Conservation (phyloP, 1,139 yeast genomes). For the Yamadazyma atmosphaerica region DNA sequence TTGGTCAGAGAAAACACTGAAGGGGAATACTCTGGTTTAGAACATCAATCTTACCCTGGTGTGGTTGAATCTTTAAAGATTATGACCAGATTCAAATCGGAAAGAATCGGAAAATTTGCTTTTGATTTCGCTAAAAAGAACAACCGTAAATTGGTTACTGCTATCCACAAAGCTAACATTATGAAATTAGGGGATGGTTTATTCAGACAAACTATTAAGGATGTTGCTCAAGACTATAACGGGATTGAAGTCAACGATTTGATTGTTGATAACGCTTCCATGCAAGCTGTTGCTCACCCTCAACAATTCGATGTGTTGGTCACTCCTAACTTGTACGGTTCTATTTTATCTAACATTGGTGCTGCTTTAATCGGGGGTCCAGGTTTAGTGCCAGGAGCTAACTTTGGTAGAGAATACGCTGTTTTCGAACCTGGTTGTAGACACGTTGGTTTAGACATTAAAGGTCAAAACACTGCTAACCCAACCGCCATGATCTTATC, state of each 20-base stretch:
- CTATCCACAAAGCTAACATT: conserved; percentile 98
- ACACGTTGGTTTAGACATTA: conserved; percentile 96
- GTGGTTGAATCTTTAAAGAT: conserved; percentile 96
- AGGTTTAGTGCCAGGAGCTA: conserved; percentile 98
- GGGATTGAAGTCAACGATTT: conserved; percentile 83
- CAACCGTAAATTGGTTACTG: conserved; percentile 90
- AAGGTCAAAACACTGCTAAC: conserved; percentile 94
- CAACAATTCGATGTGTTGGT: conserved; percentile 98
- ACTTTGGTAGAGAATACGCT: conserved; percentile 96
- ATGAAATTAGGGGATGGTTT: conserved; percentile 99
- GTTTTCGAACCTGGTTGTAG: conserved; percentile 99
- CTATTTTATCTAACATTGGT: conserved; percentile 95
- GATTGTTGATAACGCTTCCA: conserved; percentile 98
- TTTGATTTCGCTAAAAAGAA: conserved; percentile 93
- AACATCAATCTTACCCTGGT: conserved; percentile 97
- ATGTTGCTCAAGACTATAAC: conserved; percentile 88
- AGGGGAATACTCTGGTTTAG: conserved; percentile 98
- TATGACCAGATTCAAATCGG: conserved; percentile 92
- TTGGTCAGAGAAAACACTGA: conserved; percentile 95
- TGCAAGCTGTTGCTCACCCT: conserved; percentile 98
- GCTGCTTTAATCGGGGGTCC: conserved; percentile 99
- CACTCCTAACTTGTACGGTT: conserved; percentile 97
- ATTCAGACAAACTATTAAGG: conserved; percentile 91
- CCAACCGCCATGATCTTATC: conserved; percentile 98
- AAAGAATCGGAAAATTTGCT: conserved; percentile 96